Evolutionary conservation across 306 rosid species (phyloP), one percentile per base, ranked within the genome.

Genomic region (Vigna nakashimae): DNA sequence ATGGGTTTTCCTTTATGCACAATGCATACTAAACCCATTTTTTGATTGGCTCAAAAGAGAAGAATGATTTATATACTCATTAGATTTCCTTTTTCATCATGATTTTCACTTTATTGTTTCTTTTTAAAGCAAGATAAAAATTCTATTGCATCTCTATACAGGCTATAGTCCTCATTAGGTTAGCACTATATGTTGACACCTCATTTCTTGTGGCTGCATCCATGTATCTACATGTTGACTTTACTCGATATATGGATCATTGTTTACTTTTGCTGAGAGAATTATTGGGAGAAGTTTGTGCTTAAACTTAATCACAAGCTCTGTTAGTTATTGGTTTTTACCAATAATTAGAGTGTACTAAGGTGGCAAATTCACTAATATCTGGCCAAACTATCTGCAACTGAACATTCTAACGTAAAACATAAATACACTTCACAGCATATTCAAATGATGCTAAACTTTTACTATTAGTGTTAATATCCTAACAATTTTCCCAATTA

Each of bases 401-500:
- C 51, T 64, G 40, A 34, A 34, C 12, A 18, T 30, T 64, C 52
- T 50, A 75, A 49, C 51, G 28, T 75, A 20, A 36, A 50, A 65
- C 80, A 49, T 63, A 38, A 38, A 22, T 52, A 65, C 32, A 24
- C 81, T 53, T 42, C 45, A 52, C 43, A 24, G 24, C 38, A 17
- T 11, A 56, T 68, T 77, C 20, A 20, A 55, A 17, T 22, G 17
- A 17, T 57, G 34, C 12, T 46, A 57, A 30, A 45, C 13, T 56
- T 69, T 15, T 18, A 18, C 12, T 49, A 30, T 70, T 34, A 34
- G 18, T 34, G 32, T 17, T 52, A 18, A 36, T 36, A 53, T 36
- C n/a, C 34, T 71, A 53, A 79, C 40, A 59, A 38, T 46, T 48
- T 68, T 56, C 28, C 42, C 69, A 64, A 63, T 22, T 65, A 34